Percentiles rank a stretch among this genome's conserved stretches.
phyloP scores from a whole-genome alignment of 2,329 filamentous ascomycete species.

The Helotiales sp. region DNA sequence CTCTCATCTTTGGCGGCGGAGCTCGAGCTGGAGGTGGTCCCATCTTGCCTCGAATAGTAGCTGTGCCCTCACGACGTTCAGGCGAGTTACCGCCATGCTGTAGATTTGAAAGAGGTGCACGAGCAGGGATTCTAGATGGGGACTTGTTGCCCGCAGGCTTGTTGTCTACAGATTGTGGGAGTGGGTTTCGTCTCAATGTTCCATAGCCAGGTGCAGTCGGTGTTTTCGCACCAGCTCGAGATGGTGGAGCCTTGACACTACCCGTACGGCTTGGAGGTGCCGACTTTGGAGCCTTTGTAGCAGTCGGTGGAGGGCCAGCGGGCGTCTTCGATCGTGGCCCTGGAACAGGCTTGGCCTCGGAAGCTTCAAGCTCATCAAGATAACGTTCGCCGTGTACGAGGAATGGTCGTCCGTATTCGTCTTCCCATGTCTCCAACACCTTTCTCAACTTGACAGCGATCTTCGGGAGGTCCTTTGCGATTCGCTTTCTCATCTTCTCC shows the following conservation, averaged over 20 bases:
- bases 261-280: slow-evolving; percentile 31
- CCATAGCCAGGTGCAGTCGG: slow-evolving; percentile 45
- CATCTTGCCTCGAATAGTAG: slow-evolving; percentile 40
- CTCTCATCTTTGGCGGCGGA: slow-evolving; percentile 91
- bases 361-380: slow-evolving; percentile 75
- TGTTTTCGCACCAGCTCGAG: slow-evolving; percentile 47
- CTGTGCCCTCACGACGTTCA: slow-evolving; percentile 55
- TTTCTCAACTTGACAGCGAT: slow-evolving; percentile 81
- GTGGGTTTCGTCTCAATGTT: slow-evolving; percentile 34
- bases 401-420: slow-evolving; percentile 92
- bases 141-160: slow-evolving; percentile 42
- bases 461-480: slow-evolving; percentile 93
- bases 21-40: slow-evolving; percentile 60
- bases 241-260: slow-evolving; percentile 31
- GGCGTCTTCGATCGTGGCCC: slow-evolving; percentile 76
- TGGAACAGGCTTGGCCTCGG: slow-evolving; percentile 56
- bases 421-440: slow-evolving; percentile 83
- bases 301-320: slow-evolving; percentile 55
- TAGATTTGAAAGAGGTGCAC: slow-evolving; percentile 68
- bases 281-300: slow-evolving; percentile 31
- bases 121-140: slow-evolving; percentile 68
- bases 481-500: slow-evolving; percentile 98
- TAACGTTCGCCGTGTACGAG: slow-evolving; percentile 90
- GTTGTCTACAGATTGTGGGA: slow-evolving; percentile 18
- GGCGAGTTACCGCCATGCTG: slow-evolving; percentile 77